Base-by-base conservation (phyloP, 139 green algal genomes). In the Axilococcus clingmanii region DNA sequence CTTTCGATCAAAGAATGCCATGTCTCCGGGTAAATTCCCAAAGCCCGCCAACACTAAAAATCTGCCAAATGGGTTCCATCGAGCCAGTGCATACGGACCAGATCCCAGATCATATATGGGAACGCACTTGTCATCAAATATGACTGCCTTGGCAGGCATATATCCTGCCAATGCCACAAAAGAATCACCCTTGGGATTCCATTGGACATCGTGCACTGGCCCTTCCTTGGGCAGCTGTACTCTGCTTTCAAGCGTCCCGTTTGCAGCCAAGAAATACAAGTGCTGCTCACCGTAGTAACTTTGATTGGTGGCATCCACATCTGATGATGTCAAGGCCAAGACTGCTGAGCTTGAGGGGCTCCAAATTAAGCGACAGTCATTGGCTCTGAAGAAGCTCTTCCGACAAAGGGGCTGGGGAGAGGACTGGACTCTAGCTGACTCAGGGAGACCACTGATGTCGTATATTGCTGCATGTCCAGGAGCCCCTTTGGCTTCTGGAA, bases 161-260 rank as follows among this genome's bases (percentile, higher is more conserved):
- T 74, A 80, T 37, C 62, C 57, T 12, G 65, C 65, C 20, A 79
- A 57, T 32, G 56, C 74, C 0, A 84, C 59, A 63, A 98, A 98
- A 40, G 71, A 75, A 49, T 87, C 70, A 6, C 91, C 89, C 4
- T 52, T 51, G 0, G 91, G 85, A 1, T 75, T 80, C 91, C 91
- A 98, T 71, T 94, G 72, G 50, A 94, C 82, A 55, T 96, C 91
- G 63, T 98, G 89, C 27, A 98, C 77, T 4, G 91, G 87, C 7
- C 91, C 91, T 24, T 97, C 87, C 72, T 81, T 96, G 28, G 70
- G 63, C 41, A 90, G 65, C 6, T 59, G 63, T 27, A 96, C 83
- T 7, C 66, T 67, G 48, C 63, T 76, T 34, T 92, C 82, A 30
- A 73, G 59, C 32, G 17, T 58, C 20, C 72, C 83, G 37, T 87